Percentiles rank a stretch among this genome's conserved stretches.
Conservation (phyloP, 2,329 filamentous ascomycete genomes). For the Ophiostoma novo-ulmi region DNA sequence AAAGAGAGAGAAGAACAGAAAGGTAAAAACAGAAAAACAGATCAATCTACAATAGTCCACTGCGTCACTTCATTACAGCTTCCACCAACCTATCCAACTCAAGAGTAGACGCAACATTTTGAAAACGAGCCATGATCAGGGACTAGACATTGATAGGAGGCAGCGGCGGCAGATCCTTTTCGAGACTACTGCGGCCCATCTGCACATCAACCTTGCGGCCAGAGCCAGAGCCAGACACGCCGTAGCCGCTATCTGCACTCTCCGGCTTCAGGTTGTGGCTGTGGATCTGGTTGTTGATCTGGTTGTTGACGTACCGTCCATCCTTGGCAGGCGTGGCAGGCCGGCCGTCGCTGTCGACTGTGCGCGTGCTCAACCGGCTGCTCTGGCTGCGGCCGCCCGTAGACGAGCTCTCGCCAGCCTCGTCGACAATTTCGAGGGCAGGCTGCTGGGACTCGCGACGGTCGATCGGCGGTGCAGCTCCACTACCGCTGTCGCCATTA, state of each 20-base stretch:
- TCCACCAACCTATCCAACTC: constrained; percentile 17
- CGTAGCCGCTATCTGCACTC: constrained; percentile 47
- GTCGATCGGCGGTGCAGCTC: constrained; percentile 32
- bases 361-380: constrained; percentile 36
- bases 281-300: constrained; percentile 43
- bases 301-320: constrained; percentile 30
- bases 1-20: constrained; percentile 24
- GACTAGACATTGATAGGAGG: constrained; percentile 34
- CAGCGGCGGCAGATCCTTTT: constrained; percentile 56
- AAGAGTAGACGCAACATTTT: neutral
- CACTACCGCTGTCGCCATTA: neutral
- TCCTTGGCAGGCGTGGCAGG: constrained; percentile 43
- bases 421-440: constrained; percentile 78
- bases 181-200: constrained; percentile 52
- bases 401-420: constrained; percentile 73
- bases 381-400: constrained; percentile 55
- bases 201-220: constrained; percentile 35
- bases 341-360: constrained; percentile 33
- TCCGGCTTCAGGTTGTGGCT: constrained; percentile 38
- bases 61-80: constrained; percentile 9
- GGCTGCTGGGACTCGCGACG: constrained; percentile 49
- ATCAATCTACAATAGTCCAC: constrained; percentile 25
- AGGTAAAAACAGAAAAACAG: constrained; percentile 21
- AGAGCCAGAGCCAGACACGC: constrained; percentile 31
- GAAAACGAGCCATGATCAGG: constrained; percentile 19